Evolutionary conservation across 352 stramenopile genomes (phyloP).

Genomic region (Globisporangium carolinianum): DNA sequence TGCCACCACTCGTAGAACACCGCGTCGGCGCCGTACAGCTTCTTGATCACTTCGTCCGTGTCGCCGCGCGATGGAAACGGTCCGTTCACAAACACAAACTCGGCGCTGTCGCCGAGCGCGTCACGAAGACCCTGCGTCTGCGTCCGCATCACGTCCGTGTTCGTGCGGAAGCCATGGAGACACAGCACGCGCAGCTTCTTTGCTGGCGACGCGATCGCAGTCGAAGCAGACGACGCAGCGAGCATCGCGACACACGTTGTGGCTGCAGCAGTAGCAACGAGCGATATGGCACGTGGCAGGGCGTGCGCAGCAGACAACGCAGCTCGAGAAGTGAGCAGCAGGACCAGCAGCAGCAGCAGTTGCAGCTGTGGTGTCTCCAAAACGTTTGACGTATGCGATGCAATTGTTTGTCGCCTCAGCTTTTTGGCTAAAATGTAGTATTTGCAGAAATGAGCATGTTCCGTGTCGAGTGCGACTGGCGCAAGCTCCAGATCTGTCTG

Average conservation of each 20-base stretch:
- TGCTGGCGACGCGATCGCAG: not conserved
- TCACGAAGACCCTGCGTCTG: slow-evolving; percentile 36
- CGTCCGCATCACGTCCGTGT: slow-evolving; percentile 37
- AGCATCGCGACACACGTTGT: no score
- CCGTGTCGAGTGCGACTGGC: no score
- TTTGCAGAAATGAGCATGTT: no score
- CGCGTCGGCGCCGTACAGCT: slow-evolving; percentile 20
- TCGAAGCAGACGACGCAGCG: not conserved
- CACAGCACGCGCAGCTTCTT: slow-evolving; percentile 39
- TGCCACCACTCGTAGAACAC: slow-evolving; percentile 49
- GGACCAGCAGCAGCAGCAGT: not conserved
- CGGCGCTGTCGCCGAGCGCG: slow-evolving; percentile 22
- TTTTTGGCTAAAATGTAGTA: not conserved
- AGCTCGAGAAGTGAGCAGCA: not conserved
- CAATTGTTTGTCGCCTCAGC: not conserved
- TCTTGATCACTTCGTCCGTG: slow-evolving; percentile 19
- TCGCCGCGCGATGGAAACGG: slow-evolving; percentile 18
- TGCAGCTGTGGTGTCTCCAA: not conserved
- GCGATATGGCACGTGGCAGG: not conserved
- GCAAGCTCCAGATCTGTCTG: no score
- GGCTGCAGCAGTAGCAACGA: not conserved
- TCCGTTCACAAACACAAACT: slow-evolving; percentile 40
- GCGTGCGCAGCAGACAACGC: not conserved
- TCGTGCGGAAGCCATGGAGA: slow-evolving; percentile 54
- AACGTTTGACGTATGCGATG: slow-evolving; percentile 5